Evolutionary conservation across 306 rosid genomes (phyloP).

Genomic region (Luffa acutangula): DNA sequence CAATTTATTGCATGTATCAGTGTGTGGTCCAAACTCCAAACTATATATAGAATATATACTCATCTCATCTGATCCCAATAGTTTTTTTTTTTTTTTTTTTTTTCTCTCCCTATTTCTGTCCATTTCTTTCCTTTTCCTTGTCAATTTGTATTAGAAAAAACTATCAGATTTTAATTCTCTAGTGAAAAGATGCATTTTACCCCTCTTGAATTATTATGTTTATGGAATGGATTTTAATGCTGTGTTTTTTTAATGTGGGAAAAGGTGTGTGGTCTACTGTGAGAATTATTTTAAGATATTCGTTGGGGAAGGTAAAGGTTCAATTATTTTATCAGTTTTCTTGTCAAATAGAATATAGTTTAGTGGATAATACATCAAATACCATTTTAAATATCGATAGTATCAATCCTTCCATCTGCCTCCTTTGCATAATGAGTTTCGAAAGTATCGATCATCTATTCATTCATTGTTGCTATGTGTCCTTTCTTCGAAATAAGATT

Average conservation of each 20-base stretch:
- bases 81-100: background rate
- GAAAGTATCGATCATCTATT: too few relatives aligned
- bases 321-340: background rate
- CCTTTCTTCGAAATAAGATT: too few relatives aligned
- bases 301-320: background rate
- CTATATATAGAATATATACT: background rate
- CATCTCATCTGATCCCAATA: background rate
- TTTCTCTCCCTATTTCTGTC: background rate
- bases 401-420: too few relatives aligned
- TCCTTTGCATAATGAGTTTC: too few relatives aligned
- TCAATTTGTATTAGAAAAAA: background rate
- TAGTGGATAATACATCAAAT: too few relatives aligned
- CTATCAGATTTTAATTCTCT: background rate
- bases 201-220: background rate
- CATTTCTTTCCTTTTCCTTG: background rate
- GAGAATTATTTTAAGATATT: background rate
- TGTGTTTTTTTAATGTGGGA: background rate
- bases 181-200: background rate
- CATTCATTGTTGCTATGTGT: too few relatives aligned
- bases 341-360: background rate
- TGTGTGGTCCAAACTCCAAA: constrained; percentile 8
- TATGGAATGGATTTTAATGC: background rate
- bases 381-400: too few relatives aligned
- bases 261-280: background rate
- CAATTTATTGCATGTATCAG: constrained; percentile 1